Percentiles rank a stretch among this genome's conserved stretches.
Conservation (phyloP, 2,329 filamentous ascomycete species). For the Pseudocercospora eumusae region DNA sequence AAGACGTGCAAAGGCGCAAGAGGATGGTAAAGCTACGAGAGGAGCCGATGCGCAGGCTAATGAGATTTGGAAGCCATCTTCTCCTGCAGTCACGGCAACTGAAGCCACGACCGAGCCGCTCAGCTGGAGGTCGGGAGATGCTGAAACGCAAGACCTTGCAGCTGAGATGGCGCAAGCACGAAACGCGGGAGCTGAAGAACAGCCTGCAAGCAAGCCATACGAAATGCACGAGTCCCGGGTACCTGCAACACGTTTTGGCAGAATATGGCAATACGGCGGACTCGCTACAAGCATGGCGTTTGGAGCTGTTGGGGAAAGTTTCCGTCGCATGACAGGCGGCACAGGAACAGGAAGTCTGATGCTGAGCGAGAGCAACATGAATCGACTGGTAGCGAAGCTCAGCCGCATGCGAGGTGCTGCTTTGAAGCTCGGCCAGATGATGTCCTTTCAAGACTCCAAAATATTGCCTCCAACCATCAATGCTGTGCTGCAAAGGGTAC, state of each 20-base stretch:
- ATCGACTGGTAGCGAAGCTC: constrained; percentile 85
- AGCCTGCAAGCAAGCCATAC: constrained; percentile 48
- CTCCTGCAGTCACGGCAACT: neutral
- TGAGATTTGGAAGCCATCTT: neutral
- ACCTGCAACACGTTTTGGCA: constrained; percentile 80
- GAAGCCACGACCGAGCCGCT: neutral
- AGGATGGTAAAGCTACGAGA: neutral
- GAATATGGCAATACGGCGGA: constrained; percentile 92
- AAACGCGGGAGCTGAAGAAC: neutral
- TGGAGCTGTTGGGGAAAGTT: constrained; percentile 80
- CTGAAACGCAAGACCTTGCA: constrained; percentile 44
- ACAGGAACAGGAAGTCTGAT: constrained; percentile 71
- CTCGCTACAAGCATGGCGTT: constrained; percentile 94
- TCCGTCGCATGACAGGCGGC: constrained; percentile 74
- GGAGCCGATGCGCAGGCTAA: neutral
- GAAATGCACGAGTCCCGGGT: constrained; percentile 85
- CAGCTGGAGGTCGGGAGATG: constrained; percentile 21
- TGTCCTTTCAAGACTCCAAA: constrained; percentile 96
- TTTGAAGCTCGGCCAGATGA: constrained; percentile 96
- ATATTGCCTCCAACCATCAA: constrained; percentile 87
- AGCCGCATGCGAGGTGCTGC: constrained; percentile 96
- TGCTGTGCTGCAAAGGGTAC: constrained; percentile 86
- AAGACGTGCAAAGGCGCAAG: constrained; percentile 12
- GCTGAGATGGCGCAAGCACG: constrained; percentile 40
- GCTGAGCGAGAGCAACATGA: constrained; percentile 87